phyloP scores from a whole-genome alignment of 306 rosid genomes.

The Cicer chorassanicum region DNA sequence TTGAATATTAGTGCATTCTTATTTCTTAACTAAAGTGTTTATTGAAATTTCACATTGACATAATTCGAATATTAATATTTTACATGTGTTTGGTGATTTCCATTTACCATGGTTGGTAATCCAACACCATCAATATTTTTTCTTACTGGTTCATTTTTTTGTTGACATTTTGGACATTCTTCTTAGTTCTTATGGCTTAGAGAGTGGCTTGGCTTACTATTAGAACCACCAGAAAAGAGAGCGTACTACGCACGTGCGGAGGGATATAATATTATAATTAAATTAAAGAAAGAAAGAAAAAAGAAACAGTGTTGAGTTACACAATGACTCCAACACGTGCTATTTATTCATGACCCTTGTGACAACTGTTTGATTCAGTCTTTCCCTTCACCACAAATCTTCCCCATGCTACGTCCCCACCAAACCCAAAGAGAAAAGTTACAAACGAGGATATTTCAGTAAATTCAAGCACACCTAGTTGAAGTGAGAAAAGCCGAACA shows the following conservation, averaged over 20 bases:
- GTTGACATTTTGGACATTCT: no score
- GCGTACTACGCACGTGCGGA: constrained; percentile 3
- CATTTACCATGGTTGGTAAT: constrained; percentile 1
- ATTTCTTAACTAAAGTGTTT: neutral
- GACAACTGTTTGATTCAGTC: constrained; percentile 36
- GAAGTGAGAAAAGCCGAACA: neutral
- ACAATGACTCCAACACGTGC: constrained; percentile 24
- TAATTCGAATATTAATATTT: neutral
- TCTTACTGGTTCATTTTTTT: neutral
- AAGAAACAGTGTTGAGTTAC: neutral
- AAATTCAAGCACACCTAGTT: neutral
- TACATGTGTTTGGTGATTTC: neutral
- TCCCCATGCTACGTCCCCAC: constrained; percentile 36
- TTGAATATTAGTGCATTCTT: neutral
- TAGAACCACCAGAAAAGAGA: neutral
- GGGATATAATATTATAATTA: no score
- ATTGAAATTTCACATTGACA: neutral
- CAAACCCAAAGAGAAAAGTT: neutral
- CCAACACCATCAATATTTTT: neutral
- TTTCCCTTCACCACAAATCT: constrained; percentile 50
- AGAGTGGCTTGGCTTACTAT: neutral
- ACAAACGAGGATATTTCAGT: constrained; percentile 32
- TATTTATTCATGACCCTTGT: neutral
- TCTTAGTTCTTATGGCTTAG: no score
- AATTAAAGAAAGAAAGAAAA: no score